These are phyloP conservation scores for Posidonia australis DNA, from an alignment of 106 monocot species.

Conservation along the genomic window DNA sequence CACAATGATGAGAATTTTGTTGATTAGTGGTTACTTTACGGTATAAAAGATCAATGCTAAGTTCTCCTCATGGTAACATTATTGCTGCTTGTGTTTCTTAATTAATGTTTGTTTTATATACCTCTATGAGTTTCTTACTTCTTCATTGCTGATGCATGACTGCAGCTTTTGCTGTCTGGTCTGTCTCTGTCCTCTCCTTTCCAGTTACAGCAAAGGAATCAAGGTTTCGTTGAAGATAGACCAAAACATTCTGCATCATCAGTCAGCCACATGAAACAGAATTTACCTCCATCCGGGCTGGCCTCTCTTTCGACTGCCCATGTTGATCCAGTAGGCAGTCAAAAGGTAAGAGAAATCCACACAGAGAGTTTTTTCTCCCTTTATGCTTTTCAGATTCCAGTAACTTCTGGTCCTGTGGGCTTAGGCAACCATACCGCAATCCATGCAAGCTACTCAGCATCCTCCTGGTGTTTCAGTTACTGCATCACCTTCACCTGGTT, in stretches of 20 bases:
- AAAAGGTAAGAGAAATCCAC: constrained; percentile 37
- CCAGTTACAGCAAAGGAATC: constrained; percentile 53
- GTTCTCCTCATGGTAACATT: neutral
- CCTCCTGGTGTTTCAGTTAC: constrained; percentile 24
- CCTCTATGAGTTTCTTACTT: neutral
- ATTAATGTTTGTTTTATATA: too few species aligned
- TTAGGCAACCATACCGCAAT: constrained; percentile 5
- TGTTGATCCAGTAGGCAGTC: constrained; percentile 41
- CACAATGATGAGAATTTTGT: too few species aligned
- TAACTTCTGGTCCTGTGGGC: neutral
- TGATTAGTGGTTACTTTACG: too few species aligned
- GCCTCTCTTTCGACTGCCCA: constrained; percentile 25
- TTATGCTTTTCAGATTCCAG: neutral
- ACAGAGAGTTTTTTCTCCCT: neutral
- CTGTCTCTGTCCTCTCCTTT: constrained; percentile 39
- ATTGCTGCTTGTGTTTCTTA: neutral
- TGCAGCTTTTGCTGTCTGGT: constrained; percentile 29
- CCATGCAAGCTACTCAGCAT: constrained; percentile 35
- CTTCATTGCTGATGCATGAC: neutral
- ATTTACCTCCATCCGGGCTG: constrained; percentile 19
- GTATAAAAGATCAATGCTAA: too few species aligned
- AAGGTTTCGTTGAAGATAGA: constrained; percentile 58
- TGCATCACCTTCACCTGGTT: constrained; percentile 45
- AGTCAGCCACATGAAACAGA: constrained; percentile 25
- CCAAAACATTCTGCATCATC: constrained; percentile 29